Conservation (phyloP, 257 asterid genomes). For the Penstemon eatonii region DNA sequence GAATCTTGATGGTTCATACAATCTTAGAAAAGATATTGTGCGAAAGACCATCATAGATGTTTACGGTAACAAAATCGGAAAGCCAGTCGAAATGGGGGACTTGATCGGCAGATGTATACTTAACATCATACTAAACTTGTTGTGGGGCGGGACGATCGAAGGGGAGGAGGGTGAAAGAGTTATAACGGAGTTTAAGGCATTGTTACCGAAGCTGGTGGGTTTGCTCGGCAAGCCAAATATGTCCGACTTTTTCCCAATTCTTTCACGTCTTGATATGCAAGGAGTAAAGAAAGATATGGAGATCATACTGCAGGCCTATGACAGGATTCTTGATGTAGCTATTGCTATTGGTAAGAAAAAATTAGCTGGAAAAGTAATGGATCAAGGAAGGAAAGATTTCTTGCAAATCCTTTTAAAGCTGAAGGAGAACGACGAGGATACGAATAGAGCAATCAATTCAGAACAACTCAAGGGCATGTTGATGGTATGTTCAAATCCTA, state of each 20-base stretch:
- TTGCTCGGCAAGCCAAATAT: not conserved
- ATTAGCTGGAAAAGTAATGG: not conserved
- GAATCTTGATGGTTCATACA: not conserved
- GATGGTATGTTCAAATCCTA: not conserved
- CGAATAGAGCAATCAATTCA: not conserved
- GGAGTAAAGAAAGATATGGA: constrained; percentile 9
- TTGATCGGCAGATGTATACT: not conserved
- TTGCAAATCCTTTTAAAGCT: not conserved
- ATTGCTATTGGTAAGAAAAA: not conserved
- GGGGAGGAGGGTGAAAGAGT: not conserved
- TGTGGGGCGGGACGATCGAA: not conserved
- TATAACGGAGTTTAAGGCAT: not conserved
- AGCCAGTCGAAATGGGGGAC: not conserved
- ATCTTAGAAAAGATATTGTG: not conserved
- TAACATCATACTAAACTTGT: not conserved
- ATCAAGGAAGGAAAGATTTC: constrained; percentile 8
- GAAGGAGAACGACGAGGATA: not conserved
- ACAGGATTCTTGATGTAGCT: not conserved
- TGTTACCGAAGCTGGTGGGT: not conserved
- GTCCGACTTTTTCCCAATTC: not conserved
- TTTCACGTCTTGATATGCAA: constrained; percentile 9
- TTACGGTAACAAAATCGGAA: not conserved
- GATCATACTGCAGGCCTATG: not conserved
- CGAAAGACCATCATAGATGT: not conserved
- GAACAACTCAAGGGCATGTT: constrained; percentile 10